These are phyloP conservation scores for Penicillium salamii DNA, from an alignment of 495 filamentous ascomycete genomes.

Conservation along the genomic window DNA sequence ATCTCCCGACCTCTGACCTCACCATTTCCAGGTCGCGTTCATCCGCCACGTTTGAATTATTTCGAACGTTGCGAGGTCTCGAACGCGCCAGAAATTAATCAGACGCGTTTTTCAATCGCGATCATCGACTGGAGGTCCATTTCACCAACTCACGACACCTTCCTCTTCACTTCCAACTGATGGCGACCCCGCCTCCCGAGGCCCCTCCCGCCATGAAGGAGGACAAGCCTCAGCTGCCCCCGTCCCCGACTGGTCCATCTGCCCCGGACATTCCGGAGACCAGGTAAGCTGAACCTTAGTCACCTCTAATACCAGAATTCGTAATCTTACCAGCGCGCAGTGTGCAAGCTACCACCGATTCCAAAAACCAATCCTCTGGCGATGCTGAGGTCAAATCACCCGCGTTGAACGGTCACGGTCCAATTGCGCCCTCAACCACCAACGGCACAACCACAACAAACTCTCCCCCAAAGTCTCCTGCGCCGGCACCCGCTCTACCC, in stretches of 20 bases:
- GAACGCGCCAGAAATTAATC: conserved; percentile 9
- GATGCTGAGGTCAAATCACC: conserved; percentile 16
- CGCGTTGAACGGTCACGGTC: conserved; percentile 31
- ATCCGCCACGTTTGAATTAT: conserved; percentile 3
- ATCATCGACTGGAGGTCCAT: conserved; percentile 17
- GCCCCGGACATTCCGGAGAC: conserved; percentile 26
- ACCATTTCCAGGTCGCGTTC: conserved; percentile 8
- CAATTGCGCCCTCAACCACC: conserved; percentile 16
- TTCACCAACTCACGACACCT: not conserved
- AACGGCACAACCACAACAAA: conserved; percentile 32
- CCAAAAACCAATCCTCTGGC: conserved; percentile 16
- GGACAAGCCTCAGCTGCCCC: conserved; percentile 47
- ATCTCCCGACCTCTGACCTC: conserved; percentile 21
- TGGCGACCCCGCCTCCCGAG: conserved; percentile 52
- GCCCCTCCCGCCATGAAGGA: conserved; percentile 38
- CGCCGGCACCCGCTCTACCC: conserved; percentile 2
- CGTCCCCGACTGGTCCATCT: conserved; percentile 37
- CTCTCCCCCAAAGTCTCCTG: conserved; percentile 37
- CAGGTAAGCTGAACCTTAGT: conserved; percentile 24
- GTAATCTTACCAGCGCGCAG: not conserved
- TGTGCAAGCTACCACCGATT: conserved; percentile 12
- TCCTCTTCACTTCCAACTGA: conserved; percentile 22
- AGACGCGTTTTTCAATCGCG: conserved; percentile 1
- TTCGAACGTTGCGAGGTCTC: not conserved
- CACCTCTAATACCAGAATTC: no score